phyloP scores from a whole-genome alignment of 2,329 filamentous ascomycete species.

The Cladobotryum protrusum region DNA sequence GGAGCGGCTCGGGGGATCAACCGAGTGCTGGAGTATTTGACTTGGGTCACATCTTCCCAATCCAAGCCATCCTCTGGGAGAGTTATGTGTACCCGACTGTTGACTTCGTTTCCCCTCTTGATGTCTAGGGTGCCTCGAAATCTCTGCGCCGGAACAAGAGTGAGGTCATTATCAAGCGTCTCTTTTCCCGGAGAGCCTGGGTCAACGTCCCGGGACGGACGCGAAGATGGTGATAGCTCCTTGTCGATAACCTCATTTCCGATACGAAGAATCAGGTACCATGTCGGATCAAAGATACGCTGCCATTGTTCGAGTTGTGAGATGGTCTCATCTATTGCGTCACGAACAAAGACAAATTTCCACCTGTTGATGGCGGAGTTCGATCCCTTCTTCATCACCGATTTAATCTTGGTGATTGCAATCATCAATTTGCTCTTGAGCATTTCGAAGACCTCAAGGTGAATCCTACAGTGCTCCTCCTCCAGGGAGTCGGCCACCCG shows the following conservation, averaged over 20 bases:
- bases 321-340: conserved; percentile 15
- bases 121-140: background rate
- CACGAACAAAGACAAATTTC: conserved; percentile 13
- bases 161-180: background rate
- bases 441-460: conserved; percentile 9
- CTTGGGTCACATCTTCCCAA: background rate
- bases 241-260: conserved; percentile 14
- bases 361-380: conserved; percentile 7
- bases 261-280: conserved; percentile 19
- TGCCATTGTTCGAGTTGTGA: conserved; percentile 20
- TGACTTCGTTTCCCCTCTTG: background rate
- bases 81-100: background rate
- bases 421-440: conserved; percentile 6
- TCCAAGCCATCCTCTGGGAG: conserved; percentile 1
- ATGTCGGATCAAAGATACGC: conserved; percentile 15
- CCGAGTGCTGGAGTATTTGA: conserved; percentile 16
- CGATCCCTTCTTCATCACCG: background rate
- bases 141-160: background rate
- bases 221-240: conserved; percentile 5
- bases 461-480: conserved; percentile 7
- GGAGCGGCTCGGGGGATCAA: conserved; percentile 20
- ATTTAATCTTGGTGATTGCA: background rate
- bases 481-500: background rate
- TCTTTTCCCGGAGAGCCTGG: background rate
- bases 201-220: background rate